Conservation (phyloP, 805 yeast genomes). For the Candida orba region DNA sequence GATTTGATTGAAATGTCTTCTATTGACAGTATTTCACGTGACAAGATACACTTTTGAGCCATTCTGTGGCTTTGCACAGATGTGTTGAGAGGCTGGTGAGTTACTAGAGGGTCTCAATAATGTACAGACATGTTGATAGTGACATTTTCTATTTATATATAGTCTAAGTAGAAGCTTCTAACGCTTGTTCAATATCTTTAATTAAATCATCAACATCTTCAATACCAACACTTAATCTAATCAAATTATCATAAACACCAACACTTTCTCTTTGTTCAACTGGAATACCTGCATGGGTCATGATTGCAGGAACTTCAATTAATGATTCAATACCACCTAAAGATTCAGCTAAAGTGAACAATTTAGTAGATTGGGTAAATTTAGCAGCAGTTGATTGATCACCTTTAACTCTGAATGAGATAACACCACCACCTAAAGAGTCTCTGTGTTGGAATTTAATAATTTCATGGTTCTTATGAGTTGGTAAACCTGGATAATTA, state of each 20-base stretch:
- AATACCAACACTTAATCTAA: constrained; percentile 81
- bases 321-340: constrained; percentile 86
- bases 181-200: constrained; percentile 64
- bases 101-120: not conserved
- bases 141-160: too few relatives aligned
- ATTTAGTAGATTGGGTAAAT: constrained; percentile 65
- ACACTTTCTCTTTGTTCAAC: constrained; percentile 65
- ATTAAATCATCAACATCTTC: constrained; percentile 77
- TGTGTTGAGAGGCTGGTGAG: not conserved
- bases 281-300: constrained; percentile 92
- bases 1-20: not conserved
- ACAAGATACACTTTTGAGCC: constrained; percentile 7
- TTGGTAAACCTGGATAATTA: constrained; percentile 75
- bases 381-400: constrained; percentile 70
- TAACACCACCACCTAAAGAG: constrained; percentile 87
- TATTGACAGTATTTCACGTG: constrained; percentile 25
- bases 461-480: constrained; percentile 55
- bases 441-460: constrained; percentile 74
- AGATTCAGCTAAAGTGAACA: constrained; percentile 84
- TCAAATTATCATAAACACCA: constrained; percentile 76
- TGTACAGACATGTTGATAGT: too few relatives aligned
- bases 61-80: constrained; percentile 8
- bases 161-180: constrained; percentile 23
- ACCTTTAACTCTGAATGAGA: constrained; percentile 79
- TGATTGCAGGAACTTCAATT: constrained; percentile 81